Percentiles rank a stretch among this genome's conserved stretches.
Evolutionary conservation across 768 basidiomycete species (phyloP).

Genomic region (Tylopilus plumbeoviolaceoides): DNA sequence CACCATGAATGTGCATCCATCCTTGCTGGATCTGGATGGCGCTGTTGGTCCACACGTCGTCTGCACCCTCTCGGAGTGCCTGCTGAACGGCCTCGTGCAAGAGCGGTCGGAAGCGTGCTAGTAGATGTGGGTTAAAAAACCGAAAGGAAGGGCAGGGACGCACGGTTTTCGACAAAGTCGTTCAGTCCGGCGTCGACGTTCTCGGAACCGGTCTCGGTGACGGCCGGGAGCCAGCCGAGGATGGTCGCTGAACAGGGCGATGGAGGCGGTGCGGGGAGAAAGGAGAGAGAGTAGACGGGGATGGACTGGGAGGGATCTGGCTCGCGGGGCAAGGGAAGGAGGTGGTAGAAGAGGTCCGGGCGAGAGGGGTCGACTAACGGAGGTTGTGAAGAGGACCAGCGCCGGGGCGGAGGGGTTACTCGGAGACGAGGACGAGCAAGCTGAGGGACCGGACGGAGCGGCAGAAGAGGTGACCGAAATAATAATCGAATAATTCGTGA

Average conservation of each 20-base stretch:
- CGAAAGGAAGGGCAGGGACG: conserved; percentile 20
- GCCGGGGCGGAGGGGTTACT: no score
- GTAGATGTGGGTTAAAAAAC: not conserved
- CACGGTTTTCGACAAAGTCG: conserved; percentile 73
- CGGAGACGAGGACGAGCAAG: no score
- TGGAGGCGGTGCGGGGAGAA: conserved; percentile 46
- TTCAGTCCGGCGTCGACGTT: conserved; percentile 51
- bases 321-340: conserved; percentile 49
- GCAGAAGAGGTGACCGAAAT: no score
- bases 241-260: conserved; percentile 46
- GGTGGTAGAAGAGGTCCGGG: conserved; percentile 68
- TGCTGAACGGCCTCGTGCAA: conserved; percentile 57
- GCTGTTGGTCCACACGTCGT: conserved; percentile 61
- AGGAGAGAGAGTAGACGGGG: conserved; percentile 64
- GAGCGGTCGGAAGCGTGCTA: conserved; percentile 57
- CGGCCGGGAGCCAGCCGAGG: conserved; percentile 69
- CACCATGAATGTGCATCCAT: conserved; percentile 85
- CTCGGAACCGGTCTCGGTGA: conserved; percentile 24
- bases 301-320: conserved; percentile 33
- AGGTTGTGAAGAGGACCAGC: conserved; percentile 3
- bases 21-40: conserved; percentile 65
- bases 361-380: conserved; percentile 51
- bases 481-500: no score
- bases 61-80: conserved; percentile 52
- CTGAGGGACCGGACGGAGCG: no score